These are phyloP conservation scores for Mycothermus thermophilus DNA, from an alignment of 495 filamentous ascomycete genomes.

Conservation along the genomic window DNA sequence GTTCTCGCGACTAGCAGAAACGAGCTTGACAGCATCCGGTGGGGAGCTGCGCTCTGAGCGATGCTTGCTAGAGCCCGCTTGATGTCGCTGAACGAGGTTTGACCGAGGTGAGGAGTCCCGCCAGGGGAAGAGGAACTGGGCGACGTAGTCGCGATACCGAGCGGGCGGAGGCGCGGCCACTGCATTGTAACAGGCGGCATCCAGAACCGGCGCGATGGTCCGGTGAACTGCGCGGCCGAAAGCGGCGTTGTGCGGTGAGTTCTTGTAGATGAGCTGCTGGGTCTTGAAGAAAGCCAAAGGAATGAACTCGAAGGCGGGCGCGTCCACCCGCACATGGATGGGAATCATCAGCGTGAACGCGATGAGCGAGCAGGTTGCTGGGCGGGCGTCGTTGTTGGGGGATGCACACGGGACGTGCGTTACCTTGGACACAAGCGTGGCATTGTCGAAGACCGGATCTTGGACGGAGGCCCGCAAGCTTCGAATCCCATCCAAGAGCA, in stretches of 20 bases:
- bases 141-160: not conserved
- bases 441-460: conserved; percentile 30
- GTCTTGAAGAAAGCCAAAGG: conserved; percentile 38
- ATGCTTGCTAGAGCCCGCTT: not conserved
- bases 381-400: conserved; percentile 8
- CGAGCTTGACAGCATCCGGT: not conserved
- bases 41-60: not conserved
- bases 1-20: conserved; percentile 8
- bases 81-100: too few relatives aligned
- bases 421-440: conserved; percentile 25
- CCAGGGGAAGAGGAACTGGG: not conserved
- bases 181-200: too few relatives aligned
- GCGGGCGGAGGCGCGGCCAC: too few relatives aligned
- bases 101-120: too few relatives aligned
- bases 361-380: conserved; percentile 26
- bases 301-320: conserved; percentile 27
- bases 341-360: conserved; percentile 32
- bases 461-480: conserved; percentile 26
- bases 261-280: conserved; percentile 31
- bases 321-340: conserved; percentile 22
- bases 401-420: conserved; percentile 28
- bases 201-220: conserved; percentile 28
- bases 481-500: conserved; percentile 23
- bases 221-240: conserved; percentile 34
- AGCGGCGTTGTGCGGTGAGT: conserved; percentile 28